Evolutionary conservation across 2,329 filamentous ascomycete genomes (phyloP).

Genomic region (Claviceps spartinae): DNA sequence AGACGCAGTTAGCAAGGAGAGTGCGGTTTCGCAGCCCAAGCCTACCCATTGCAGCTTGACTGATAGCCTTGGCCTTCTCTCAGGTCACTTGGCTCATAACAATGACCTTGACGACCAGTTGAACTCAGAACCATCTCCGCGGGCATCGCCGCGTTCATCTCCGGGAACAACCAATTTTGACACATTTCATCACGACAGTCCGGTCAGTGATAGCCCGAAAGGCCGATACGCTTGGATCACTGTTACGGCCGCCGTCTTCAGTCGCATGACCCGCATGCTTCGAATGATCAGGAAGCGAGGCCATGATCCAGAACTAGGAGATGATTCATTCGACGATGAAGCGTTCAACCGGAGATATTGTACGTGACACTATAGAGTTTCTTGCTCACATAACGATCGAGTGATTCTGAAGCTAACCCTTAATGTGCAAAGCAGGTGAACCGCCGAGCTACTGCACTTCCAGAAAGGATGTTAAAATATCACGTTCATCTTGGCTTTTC

Average conservation of each 20-base stretch:
- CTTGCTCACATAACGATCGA: background rate
- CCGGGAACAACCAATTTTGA: background rate
- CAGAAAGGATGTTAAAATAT: background rate
- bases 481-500: conserved; percentile 29
- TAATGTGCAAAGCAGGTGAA: conserved; percentile 6
- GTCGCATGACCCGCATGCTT: background rate
- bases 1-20: background rate
- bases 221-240: background rate
- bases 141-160: background rate
- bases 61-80: background rate
- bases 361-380: conserved; percentile 8
- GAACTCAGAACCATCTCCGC: background rate
- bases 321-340: conserved; percentile 11
- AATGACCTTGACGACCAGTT: background rate
- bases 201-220: background rate
- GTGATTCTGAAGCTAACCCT: background rate
- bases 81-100: background rate
- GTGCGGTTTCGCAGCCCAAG: background rate
- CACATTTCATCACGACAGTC: background rate
- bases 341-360: conserved; percentile 19
- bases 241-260: background rate
- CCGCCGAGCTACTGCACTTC: conserved; percentile 22
- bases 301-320: background rate
- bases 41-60: background rate
- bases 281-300: background rate